Percentiles rank a stretch among this genome's conserved stretches.
phyloP scores from a whole-genome alignment of 1,139 yeast species.

The Nakaseomyces delphensis region DNA sequence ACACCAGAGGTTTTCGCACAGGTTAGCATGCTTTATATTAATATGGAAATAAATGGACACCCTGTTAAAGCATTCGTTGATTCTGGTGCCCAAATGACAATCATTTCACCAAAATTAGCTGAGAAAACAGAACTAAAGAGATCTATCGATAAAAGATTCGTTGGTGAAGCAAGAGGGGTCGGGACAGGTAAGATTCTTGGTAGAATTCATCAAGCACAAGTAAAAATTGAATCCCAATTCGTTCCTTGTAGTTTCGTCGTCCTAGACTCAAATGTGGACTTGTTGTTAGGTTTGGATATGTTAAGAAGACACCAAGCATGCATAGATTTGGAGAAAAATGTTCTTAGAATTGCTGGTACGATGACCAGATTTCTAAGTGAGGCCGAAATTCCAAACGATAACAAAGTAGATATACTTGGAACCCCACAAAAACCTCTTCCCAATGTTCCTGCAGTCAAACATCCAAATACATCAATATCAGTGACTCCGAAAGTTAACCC shows the following conservation, averaged over 20 bases:
- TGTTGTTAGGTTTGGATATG: conserved; percentile 51
- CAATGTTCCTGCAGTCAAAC: conserved; percentile 2
- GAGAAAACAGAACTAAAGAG: conserved; percentile 61
- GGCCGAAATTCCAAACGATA: conserved; percentile 50
- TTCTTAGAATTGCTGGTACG: conserved; percentile 62
- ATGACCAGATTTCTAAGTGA: conserved; percentile 69
- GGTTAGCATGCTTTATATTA: conserved; percentile 76
- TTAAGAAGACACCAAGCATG: conserved; percentile 78
- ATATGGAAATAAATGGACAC: conserved; percentile 67
- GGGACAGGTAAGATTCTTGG: conserved; percentile 78
- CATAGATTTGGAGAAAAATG: conserved; percentile 62
- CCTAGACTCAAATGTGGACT: conserved; percentile 65
- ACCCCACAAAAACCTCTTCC: conserved; percentile 2
- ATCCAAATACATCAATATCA: conserved; percentile 1
- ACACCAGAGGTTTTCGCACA: conserved; percentile 83
- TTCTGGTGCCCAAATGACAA: conserved; percentile 90
- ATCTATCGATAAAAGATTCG: conserved; percentile 71
- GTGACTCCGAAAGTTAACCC: conserved; percentile 20
- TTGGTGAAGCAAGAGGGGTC: conserved; percentile 83
- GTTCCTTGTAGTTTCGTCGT: conserved; percentile 79
- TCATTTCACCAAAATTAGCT: conserved; percentile 70
- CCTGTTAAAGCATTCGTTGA: conserved; percentile 90
- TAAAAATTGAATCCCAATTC: conserved; percentile 58
- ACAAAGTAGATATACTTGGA: conserved; percentile 9
- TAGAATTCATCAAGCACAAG: conserved; percentile 80